Evolutionary conservation across 164 flowering plant species (phyloP), one percentile per base, ranked within the genome.

Genomic region (Santalum album): DNA sequence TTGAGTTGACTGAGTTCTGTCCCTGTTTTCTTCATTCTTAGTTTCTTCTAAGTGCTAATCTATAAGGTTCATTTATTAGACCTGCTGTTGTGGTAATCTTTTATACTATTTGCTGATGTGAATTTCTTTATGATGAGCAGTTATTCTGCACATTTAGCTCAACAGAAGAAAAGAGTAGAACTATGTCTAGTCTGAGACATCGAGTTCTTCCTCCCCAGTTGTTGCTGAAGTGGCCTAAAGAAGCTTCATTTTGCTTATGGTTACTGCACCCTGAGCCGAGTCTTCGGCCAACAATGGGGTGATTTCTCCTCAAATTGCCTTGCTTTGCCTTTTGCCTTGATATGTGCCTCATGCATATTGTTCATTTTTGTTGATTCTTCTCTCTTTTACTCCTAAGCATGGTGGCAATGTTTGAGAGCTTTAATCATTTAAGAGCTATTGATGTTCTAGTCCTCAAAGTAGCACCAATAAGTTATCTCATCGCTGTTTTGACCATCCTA

Each of bases 191-290:
- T 65, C 60, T 94, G 59, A 80, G 95, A 61, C 96, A 89, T 60
- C 84, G 97, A 35, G 87, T 90, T 60, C 85, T 94, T 61, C 99
- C 97, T 36, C 88, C 99, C 53, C 92, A 83, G 59, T 52, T 94
- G 72, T 78, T 90, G 51, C 58, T 81, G 58, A 90, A 82, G 57
- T 90, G 87, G 86, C 95, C 99, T 7, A 87, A 94, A 73, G 95
- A 90, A 79, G 97, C 95, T 60, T 80, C 89, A 26, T 87, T 90
- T 83, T 94, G 99, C 76, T 62, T 94, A 46, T 87, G 88, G 99
- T 62, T 90, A 44, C 74, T 94, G 67, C 99, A 94, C 29, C 97
- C 97, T 32, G 90, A 86, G 53, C 92, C 96, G 32, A 77, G 56
- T 68, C 67, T 78, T 69, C 77, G 97, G 29, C 99, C 99, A 38